A percentile compares a stretch with the other conserved stretches of the same genome.
Evolutionary conservation across 1,139 yeast species (phyloP).

Genomic region (Debaryomyces coudertii): DNA sequence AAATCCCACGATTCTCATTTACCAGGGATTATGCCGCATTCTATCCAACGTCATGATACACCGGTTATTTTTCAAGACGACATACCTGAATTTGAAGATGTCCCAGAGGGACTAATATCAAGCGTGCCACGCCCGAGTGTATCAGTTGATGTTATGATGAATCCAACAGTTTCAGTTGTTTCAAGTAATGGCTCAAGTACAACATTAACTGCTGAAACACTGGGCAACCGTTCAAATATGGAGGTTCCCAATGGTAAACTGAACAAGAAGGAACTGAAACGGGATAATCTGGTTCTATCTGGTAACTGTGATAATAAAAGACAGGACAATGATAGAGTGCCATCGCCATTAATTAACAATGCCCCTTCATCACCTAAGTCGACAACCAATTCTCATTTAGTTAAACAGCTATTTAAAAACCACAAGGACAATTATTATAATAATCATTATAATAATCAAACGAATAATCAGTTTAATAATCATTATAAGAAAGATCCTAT

Average conservation of each 20-base stretch:
- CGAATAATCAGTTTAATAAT: slow-evolving; percentile 38
- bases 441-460: slow-evolving; percentile 8
- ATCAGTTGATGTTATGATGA: slow-evolving; percentile 18
- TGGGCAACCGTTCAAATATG: not conserved
- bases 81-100: slow-evolving; percentile 45
- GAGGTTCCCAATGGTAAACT: not conserved
- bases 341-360: slow-evolving; percentile 28
- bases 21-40: slow-evolving; percentile 26
- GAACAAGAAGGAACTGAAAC: not conserved
- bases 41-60: slow-evolving; percentile 22
- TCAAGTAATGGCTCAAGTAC: slow-evolving; percentile 25
- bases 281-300: not conserved
- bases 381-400: slow-evolving; percentile 26
- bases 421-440: slow-evolving; percentile 11
- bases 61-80: slow-evolving; percentile 36
- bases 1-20: slow-evolving; percentile 50
- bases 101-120: slow-evolving; percentile 43
- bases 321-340: slow-evolving; percentile 14
- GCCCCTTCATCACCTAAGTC: slow-evolving; percentile 30
- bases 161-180: slow-evolving; percentile 19
- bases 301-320: not conserved
- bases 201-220: slow-evolving; percentile 24
- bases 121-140: slow-evolving; percentile 28
- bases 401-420: slow-evolving; percentile 10
- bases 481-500: slow-evolving; percentile 51